phyloP scores from a whole-genome alignment of 2,329 filamentous ascomycete species.

The Venturia effusa region DNA sequence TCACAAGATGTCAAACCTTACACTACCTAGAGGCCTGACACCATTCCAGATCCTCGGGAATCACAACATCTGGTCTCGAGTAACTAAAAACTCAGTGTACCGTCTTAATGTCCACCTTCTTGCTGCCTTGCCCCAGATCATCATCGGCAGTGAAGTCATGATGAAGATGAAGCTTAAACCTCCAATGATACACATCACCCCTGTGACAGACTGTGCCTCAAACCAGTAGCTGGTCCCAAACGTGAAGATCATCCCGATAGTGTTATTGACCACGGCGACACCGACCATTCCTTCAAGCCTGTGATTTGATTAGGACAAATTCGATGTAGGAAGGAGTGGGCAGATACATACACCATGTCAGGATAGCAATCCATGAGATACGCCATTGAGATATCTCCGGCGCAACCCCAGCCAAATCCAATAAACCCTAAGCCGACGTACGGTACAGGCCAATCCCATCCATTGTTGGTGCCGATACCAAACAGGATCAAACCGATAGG shows the following conservation, averaged over 20 bases:
- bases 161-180: conserved; percentile 4
- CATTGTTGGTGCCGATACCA: conserved; percentile 40
- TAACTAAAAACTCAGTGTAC: neutral
- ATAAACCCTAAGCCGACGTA: conserved; percentile 48
- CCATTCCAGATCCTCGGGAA: neutral
- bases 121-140: conserved; percentile 1
- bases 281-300: conserved; percentile 5
- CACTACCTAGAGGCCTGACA: neutral
- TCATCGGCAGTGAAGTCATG: conserved; percentile 7
- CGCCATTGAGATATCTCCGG: conserved; percentile 35
- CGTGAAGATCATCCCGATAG: conserved; percentile 6
- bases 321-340: neutral
- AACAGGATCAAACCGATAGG: conserved; percentile 43
- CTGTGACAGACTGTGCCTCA: conserved; percentile 4
- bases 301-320: neutral
- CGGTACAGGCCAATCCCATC: conserved; percentile 42
- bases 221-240: conserved; percentile 6
- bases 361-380: conserved; percentile 9
- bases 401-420: conserved; percentile 49
- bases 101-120: neutral
- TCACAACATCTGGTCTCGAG: conserved; percentile 2
- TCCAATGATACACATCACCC: conserved; percentile 1
- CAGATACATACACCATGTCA: conserved; percentile 4
- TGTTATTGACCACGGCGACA: conserved; percentile 5
- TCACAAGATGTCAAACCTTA: neutral